Percentiles rank a stretch among this genome's conserved stretches.
These are phyloP conservation scores for Sclerotinia subarctica DNA, from an alignment of 2,329 filamentous ascomycete species.

Conservation along the genomic window DNA sequence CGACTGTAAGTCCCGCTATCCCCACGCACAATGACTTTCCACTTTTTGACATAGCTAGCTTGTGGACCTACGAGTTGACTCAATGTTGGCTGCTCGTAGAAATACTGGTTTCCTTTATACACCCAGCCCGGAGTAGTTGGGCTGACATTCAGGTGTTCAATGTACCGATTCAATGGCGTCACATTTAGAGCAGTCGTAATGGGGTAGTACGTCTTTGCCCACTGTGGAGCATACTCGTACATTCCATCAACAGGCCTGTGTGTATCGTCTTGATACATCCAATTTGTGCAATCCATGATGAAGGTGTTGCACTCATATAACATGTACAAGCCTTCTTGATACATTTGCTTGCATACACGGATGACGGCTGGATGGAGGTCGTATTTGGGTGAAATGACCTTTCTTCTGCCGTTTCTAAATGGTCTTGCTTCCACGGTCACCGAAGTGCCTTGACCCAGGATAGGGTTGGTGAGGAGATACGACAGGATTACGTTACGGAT, in stretches of 20 bases:
- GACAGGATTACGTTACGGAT: not conserved
- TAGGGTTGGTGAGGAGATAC: not conserved
- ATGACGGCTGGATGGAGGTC: not conserved
- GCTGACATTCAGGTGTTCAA: not conserved
- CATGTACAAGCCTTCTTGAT: not conserved
- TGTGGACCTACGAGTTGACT: not conserved
- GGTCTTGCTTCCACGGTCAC: not conserved
- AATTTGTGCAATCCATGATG: constrained; percentile 2
- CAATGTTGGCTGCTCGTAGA: not conserved
- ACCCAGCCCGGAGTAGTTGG: not conserved
- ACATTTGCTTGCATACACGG: not conserved
- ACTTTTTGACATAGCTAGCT: not conserved
- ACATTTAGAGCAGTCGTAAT: not conserved
- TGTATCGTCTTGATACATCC: not conserved
- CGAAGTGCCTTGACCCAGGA: not conserved
- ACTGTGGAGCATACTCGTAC: too few relatives aligned
- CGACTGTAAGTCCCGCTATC: not conserved
- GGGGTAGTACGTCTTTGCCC: not conserved
- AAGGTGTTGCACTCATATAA: not conserved
- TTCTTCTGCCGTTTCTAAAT: not conserved
- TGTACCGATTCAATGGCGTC: not conserved
- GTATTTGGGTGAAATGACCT: not conserved
- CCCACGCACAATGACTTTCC: not conserved
- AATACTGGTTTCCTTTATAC: not conserved
- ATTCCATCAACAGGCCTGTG: too few relatives aligned